Evolutionary conservation across 1,139 yeast species (phyloP), one percentile per base, ranked within the genome.

Genomic region (Yamadazyma songkhlaensis): DNA sequence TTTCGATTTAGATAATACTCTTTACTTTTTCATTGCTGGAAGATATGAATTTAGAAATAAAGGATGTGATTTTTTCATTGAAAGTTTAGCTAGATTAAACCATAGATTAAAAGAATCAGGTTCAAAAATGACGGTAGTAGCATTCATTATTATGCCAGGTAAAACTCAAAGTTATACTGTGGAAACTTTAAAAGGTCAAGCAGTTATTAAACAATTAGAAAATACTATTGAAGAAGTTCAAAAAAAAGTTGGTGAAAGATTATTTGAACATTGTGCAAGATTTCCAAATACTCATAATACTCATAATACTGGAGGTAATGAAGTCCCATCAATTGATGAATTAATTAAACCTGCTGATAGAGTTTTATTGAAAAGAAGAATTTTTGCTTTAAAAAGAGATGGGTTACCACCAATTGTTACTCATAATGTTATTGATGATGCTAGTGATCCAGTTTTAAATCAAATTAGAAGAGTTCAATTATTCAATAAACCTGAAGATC

Each of bases 131-230:
- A 92, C 97, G 0, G 94, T 92, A 25, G 97, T 92, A 34, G 97
- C 97, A n/a, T 92, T 92, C 59, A 87, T 92, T 54, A 90, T 92
- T 60, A 92, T 92, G 98, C 98, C 98, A 2, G 97, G 97, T 14
- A 80, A 83, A 40, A 90, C 95, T 41, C 84, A 84, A 53, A 89
- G 97, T 1, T 92, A 89, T 64, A 92, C 97, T 1, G 95, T 89
- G 30, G 98, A 92, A 59, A 92, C 97, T 12, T 76, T 92, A 55
- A 86, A 85, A 67, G 96, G 97, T 36, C 98, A 92, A 64, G 97
- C 97, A 3, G 97, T 89, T 35, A 84, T 90, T 49, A 86, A 85
- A 60, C 95, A 95, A 43, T 75, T 92, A 54, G 96, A 90, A 57
- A 81, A 77, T 49, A 86, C 97, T 9, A 90, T 92, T 47, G 81